A percentile compares a stretch with the other conserved stretches of the same genome.
Evolutionary conservation across 1,284 basidiomycete species (phyloP).

Genomic region (Papiliotrema nemorosa): DNA sequence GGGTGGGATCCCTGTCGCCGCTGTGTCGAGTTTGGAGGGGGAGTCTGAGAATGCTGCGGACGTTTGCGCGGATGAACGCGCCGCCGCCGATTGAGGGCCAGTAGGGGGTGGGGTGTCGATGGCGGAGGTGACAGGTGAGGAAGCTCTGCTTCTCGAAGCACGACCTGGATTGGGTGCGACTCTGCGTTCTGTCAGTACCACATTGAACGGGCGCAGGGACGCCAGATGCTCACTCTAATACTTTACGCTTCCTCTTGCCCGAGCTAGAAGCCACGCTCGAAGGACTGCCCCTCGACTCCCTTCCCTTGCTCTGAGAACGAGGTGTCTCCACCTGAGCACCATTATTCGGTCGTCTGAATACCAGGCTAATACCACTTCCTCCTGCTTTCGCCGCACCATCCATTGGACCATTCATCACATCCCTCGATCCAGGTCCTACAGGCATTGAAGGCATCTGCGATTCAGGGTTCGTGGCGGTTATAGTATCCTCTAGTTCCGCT

Average conservation of each 20-base stretch:
- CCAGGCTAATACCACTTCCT: slow-evolving; percentile 5
- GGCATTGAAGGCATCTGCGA: too few relatives aligned
- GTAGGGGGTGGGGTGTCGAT: neutral
- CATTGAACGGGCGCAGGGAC: neutral
- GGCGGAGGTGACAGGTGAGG: neutral
- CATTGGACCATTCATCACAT: too few relatives aligned
- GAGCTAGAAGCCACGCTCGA: neutral
- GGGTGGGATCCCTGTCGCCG: neutral
- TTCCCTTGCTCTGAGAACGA: neutral
- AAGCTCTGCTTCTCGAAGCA: slow-evolving; percentile 1
- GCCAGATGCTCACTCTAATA: slow-evolving; percentile 7
- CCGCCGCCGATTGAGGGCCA: neutral
- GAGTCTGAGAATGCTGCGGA: neutral
- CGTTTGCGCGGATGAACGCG: too few relatives aligned
- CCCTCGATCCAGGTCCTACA: too few relatives aligned
- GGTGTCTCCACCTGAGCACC: neutral
- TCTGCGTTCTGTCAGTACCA: neutral
- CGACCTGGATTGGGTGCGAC: slow-evolving; percentile 5
- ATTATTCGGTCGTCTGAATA: slow-evolving; percentile 6
- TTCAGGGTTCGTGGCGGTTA: neutral
- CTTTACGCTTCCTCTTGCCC: neutral
- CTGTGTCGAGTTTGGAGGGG: neutral
- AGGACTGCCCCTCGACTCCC: slow-evolving; percentile 1
- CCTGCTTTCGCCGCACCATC: too few relatives aligned
- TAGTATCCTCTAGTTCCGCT: too few relatives aligned